Evolutionary conservation across 164 flowering plant species (phyloP).

Genomic region (Liriodendron chinense): DNA sequence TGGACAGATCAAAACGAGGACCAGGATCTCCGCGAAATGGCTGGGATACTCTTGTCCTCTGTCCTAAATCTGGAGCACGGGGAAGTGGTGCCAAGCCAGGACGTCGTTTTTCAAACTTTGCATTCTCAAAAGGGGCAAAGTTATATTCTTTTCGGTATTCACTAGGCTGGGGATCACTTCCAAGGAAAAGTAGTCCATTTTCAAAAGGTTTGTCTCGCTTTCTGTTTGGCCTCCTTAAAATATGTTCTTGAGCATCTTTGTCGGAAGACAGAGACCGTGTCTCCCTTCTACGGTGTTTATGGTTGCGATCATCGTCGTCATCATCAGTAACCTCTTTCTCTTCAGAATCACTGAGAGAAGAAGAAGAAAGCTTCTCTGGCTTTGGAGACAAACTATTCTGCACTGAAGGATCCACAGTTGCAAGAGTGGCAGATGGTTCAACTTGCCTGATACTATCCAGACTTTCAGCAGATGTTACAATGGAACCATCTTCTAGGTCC

Average conservation of each 20-base stretch:
- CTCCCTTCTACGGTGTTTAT: conserved; percentile 86
- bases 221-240: conserved; percentile 48
- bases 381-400: conserved; percentile 49
- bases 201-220: conserved; percentile 60
- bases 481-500: conserved; percentile 29
- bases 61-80: conserved; percentile 44
- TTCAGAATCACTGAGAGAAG: conserved; percentile 62
- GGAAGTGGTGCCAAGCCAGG: conserved; percentile 33
- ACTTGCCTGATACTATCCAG: conserved; percentile 19
- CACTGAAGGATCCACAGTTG: conserved; percentile 37
- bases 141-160: conserved; percentile 38
- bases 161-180: conserved; percentile 52
- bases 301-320: conserved; percentile 94
- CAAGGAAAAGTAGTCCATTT: conserved; percentile 56
- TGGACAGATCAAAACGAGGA: conserved; percentile 25
- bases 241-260: conserved; percentile 45
- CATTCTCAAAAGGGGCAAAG: conserved; percentile 27
- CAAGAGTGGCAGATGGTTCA: conserved; percentile 15
- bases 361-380: conserved; percentile 44
- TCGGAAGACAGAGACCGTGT: conserved; percentile 64
- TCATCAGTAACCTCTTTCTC: conserved; percentile 87
- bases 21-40: conserved; percentile 46
- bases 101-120: conserved; percentile 53
- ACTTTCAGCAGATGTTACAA: conserved; percentile 14
- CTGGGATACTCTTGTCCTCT: conserved; percentile 47